Conservation (phyloP, 305 asterid species). For the Fraxinus nigra region DNA sequence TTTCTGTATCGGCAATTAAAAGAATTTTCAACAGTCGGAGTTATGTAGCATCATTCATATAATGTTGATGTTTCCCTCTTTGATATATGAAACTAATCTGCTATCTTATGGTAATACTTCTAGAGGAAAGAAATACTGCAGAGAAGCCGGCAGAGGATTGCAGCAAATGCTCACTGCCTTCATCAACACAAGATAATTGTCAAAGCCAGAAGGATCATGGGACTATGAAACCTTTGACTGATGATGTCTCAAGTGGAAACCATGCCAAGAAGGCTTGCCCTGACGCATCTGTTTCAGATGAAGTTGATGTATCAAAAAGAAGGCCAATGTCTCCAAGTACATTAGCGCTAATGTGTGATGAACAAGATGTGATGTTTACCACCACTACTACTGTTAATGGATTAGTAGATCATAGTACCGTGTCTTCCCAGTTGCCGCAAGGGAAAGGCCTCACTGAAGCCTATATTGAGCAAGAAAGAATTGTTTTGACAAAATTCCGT, state of each 20-base stretch:
- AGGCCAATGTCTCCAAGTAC: slow-evolving; percentile 96
- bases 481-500: slow-evolving; percentile 77
- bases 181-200: slow-evolving; percentile 45
- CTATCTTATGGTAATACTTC: slow-evolving; percentile 23
- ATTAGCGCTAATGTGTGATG: slow-evolving; percentile 94
- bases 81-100: slow-evolving; percentile 16
- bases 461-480: slow-evolving; percentile 86
- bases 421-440: slow-evolving; percentile 46
- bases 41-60: neutral
- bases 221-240: slow-evolving; percentile 34
- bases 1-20: neutral
- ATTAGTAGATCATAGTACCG: slow-evolving; percentile 36
- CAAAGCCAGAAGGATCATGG: slow-evolving; percentile 42
- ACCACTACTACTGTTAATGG: slow-evolving; percentile 53
- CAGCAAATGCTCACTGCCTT: slow-evolving; percentile 40
- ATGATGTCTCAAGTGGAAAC: slow-evolving; percentile 36
- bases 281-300: slow-evolving; percentile 59
- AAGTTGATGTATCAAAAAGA: slow-evolving; percentile 62
- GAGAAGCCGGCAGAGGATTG: slow-evolving; percentile 45
- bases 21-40: neutral
- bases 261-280: slow-evolving; percentile 43
- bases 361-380: slow-evolving; percentile 68
- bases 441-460: slow-evolving; percentile 60
- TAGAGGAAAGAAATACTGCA: slow-evolving; percentile 53
- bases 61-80: neutral